Conservation (phyloP, 2,329 filamentous ascomycete species). For the Alternaria sp. region DNA sequence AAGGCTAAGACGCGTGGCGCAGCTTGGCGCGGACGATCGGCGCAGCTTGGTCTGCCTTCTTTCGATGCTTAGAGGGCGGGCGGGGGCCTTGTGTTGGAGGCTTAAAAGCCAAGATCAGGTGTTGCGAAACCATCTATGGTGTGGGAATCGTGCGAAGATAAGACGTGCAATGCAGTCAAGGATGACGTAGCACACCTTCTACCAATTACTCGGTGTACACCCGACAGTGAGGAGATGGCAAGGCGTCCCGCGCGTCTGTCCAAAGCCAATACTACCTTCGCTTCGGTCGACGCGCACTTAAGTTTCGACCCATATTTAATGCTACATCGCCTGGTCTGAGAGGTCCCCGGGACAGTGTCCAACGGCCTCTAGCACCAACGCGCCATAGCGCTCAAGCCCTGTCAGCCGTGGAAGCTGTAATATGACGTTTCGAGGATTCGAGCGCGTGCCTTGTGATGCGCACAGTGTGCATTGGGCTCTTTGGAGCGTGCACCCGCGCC, state of each 20-base stretch:
- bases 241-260: neutral
- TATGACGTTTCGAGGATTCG: constrained; percentile 19
- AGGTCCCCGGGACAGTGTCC: constrained; percentile 5
- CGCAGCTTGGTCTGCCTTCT: constrained; percentile 15
- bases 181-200: neutral
- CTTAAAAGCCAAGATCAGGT: neutral
- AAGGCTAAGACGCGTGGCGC: constrained; percentile 15
- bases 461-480: constrained; percentile 2
- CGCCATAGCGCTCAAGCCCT: constrained; percentile 14
- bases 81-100: constrained; percentile 3
- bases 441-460: constrained; percentile 13
- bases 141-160: neutral
- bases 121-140: neutral
- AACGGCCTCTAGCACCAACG: constrained; percentile 10
- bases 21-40: constrained; percentile 16
- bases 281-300: constrained; percentile 13
- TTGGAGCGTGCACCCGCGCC: neutral
- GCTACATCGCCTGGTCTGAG: constrained; percentile 14
- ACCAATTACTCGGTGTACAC: neutral
- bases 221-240: neutral
- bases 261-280: neutral
- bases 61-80: constrained; percentile 7
- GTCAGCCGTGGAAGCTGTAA: constrained; percentile 13
- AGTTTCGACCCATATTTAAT: constrained; percentile 17
- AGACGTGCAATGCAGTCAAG: neutral